Evolutionary conservation across 2,329 filamentous ascomycete species (phyloP).

Genomic region (Pezicula radicicola): DNA sequence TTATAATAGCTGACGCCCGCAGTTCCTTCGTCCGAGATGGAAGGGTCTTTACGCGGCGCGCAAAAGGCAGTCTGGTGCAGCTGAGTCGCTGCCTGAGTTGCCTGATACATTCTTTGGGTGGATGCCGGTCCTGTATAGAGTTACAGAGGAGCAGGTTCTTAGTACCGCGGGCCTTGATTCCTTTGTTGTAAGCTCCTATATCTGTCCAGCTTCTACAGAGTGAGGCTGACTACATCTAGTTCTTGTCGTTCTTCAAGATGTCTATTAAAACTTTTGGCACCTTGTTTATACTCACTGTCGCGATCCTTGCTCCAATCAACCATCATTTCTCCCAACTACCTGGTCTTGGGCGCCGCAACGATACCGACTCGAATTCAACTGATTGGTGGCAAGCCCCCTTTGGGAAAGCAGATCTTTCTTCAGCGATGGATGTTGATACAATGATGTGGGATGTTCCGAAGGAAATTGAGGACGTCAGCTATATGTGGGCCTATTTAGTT

Average conservation of each 20-base stretch:
- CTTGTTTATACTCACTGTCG: constrained; percentile 77
- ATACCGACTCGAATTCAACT: constrained; percentile 26
- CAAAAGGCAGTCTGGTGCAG: constrained; percentile 66
- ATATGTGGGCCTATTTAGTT: constrained; percentile 89
- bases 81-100: constrained; percentile 67
- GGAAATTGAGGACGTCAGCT: constrained; percentile 34
- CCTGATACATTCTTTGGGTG: constrained; percentile 87
- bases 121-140: constrained; percentile 81
- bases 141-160: constrained; percentile 86
- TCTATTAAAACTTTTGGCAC: constrained; percentile 77
- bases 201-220: background rate
- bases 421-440: background rate
- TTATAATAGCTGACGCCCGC: constrained; percentile 22
- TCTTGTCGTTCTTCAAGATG: constrained; percentile 95
- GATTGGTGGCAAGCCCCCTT: background rate
- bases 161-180: constrained; percentile 90
- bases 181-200: constrained; percentile 65
- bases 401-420: constrained; percentile 28
- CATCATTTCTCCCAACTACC: constrained; percentile 51
- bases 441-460: constrained; percentile 1
- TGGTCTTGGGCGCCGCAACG: constrained; percentile 6
- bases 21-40: constrained; percentile 90
- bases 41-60: constrained; percentile 85
- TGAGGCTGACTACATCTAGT: constrained; percentile 42
- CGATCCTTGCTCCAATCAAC: constrained; percentile 85